Conservation (phyloP, 1,284 basidiomycete genomes). For the Chondrostereum purpureum region DNA sequence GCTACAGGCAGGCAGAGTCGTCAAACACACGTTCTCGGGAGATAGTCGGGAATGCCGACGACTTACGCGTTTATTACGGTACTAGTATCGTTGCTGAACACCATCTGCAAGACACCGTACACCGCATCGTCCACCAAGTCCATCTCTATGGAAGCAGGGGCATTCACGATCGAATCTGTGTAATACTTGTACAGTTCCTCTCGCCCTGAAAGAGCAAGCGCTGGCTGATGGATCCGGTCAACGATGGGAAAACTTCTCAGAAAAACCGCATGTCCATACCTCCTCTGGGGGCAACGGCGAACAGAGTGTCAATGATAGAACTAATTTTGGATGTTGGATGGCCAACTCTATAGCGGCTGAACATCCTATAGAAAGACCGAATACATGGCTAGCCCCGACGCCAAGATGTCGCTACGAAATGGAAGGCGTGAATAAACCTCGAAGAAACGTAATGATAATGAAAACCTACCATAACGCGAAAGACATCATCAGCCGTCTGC, state of each 20-base stretch:
- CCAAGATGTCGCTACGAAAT: background rate
- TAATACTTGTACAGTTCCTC: background rate
- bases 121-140: background rate
- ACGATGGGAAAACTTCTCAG: background rate
- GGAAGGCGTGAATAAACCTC: background rate
- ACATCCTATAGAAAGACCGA: slow-evolving; percentile 8
- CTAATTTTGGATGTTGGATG: background rate
- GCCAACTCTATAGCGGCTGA: slow-evolving; percentile 6
- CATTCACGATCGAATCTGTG: slow-evolving; percentile 4
- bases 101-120: background rate
- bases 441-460: background rate
- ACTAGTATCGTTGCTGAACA: background rate
- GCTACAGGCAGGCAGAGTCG: too few relatives aligned
- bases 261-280: background rate
- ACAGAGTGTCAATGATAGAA: background rate
- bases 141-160: background rate
- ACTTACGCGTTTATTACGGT: background rate
- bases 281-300: background rate
- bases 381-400: slow-evolving; percentile 4
- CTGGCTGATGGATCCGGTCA: background rate
- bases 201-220: background rate
- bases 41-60: background rate
- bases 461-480: background rate
- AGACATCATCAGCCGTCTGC: background rate
- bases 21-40: background rate